A percentile compares a stretch with the other conserved stretches of the same genome.
Evolutionary conservation across 2,329 filamentous ascomycete genomes (phyloP).

Genomic region (Curvularia lunata): DNA sequence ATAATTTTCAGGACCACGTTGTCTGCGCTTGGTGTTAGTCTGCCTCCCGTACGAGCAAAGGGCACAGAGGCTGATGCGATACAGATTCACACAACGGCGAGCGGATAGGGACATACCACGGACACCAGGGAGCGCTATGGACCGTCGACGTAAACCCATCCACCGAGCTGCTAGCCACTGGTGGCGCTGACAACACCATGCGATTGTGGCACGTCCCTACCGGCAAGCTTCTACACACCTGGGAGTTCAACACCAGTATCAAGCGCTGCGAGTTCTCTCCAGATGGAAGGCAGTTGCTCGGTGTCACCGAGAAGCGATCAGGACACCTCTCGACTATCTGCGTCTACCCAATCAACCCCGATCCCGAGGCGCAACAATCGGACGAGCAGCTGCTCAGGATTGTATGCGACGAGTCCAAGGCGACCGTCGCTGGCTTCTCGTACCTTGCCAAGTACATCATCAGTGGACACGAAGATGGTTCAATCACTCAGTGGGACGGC

Average conservation of each 20-base stretch:
- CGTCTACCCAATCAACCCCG: slow-evolving; percentile 86
- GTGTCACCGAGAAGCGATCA: slow-evolving; percentile 98
- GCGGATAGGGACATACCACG: slow-evolving; percentile 90
- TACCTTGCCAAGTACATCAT: slow-evolving; percentile 96
- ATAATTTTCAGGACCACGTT: slow-evolving; percentile 70
- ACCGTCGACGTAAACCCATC: slow-evolving; percentile 96
- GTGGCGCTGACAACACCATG: slow-evolving; percentile 98
- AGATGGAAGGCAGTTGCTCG: slow-evolving; percentile 87
- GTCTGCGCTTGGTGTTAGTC: slow-evolving; percentile 84
- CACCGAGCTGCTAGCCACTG: slow-evolving; percentile 88
- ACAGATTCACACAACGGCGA: slow-evolving; percentile 88
- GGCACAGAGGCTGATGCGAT: slow-evolving; percentile 29
- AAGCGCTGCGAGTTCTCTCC: slow-evolving; percentile 98
- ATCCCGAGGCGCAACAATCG: slow-evolving; percentile 81
- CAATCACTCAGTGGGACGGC: slow-evolving; percentile 85
- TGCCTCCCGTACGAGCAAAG: background rate
- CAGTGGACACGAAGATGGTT: slow-evolving; percentile 95
- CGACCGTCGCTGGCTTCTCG: slow-evolving; percentile 96
- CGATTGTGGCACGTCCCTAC: slow-evolving; percentile 95
- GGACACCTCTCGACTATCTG: slow-evolving; percentile 93
- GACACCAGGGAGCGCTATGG: slow-evolving; percentile 98
- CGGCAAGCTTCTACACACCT: slow-evolving; percentile 91
- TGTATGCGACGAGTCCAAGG: slow-evolving; percentile 89
- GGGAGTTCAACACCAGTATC: slow-evolving; percentile 96
- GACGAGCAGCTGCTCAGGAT: slow-evolving; percentile 85